Evolutionary conservation across 768 basidiomycete species (phyloP).

Genomic region (Chalciporus piperatus): DNA sequence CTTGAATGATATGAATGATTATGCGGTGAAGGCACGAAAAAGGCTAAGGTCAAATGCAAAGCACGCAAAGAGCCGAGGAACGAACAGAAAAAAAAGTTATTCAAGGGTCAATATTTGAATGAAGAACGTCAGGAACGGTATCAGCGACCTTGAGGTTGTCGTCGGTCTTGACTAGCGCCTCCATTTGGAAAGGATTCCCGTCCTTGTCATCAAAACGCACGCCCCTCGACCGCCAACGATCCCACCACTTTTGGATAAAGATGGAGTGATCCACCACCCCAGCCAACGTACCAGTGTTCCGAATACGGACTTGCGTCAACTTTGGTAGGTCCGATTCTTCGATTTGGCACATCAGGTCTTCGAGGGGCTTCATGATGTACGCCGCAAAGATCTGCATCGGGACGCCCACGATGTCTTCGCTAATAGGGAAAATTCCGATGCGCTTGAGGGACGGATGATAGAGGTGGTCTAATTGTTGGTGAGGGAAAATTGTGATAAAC

Average conservation of each 20-base stretch:
- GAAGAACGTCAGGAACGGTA: neutral
- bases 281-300: slow-evolving; percentile 39
- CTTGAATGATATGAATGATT: neutral
- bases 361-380: slow-evolving; percentile 42
- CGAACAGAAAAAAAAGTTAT: neutral
- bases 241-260: slow-evolving; percentile 30
- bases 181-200: slow-evolving; percentile 20
- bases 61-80: no score
- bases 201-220: slow-evolving; percentile 34
- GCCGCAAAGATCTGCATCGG: slow-evolving; percentile 36
- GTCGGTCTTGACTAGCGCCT: neutral
- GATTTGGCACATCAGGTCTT: slow-evolving; percentile 37
- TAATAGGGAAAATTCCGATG: slow-evolving; percentile 45
- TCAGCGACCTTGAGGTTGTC: neutral
- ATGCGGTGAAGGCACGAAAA: neutral
- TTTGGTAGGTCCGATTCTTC: slow-evolving; percentile 35
- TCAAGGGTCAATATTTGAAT: neutral
- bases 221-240: slow-evolving; percentile 25
- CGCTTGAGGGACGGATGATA: slow-evolving; percentile 39
- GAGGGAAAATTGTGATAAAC: slow-evolving; percentile 39
- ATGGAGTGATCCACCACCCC: slow-evolving; percentile 25
- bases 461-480: slow-evolving; percentile 32
- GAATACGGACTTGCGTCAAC: slow-evolving; percentile 38
- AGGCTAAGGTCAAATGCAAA: neutral
- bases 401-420: slow-evolving; percentile 36